Conservation (phyloP, 208 protist genomes). For the Trypanosoma rangeli region DNA sequence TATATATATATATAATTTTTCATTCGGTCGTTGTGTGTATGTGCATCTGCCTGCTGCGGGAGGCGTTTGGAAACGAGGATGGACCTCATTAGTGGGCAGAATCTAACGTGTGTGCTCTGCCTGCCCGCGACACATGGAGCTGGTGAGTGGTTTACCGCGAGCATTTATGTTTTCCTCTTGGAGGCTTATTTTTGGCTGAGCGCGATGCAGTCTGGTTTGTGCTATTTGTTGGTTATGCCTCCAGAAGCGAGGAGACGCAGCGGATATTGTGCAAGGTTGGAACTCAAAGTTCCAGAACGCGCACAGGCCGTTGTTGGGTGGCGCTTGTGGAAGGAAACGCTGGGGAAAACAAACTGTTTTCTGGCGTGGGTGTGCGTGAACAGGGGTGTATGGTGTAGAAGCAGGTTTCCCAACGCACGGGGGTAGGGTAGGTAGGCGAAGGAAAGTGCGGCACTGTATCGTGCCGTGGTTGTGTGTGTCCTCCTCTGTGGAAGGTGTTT, state of each 20-base stretch:
- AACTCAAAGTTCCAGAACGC: neutral
- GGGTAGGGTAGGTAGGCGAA: neutral
- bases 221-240: neutral
- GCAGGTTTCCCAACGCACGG: neutral
- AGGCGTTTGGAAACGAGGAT: too few species aligned
- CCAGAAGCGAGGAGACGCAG: neutral
- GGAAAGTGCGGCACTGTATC: neutral
- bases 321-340: neutral
- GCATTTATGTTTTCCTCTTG: too few species aligned
- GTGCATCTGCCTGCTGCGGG: too few species aligned
- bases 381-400: neutral
- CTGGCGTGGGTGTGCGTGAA: neutral
- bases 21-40: neutral
- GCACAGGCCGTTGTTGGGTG: too few species aligned
- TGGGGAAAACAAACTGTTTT: neutral
- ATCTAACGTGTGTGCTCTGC: too few species aligned
- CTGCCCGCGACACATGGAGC: neutral
- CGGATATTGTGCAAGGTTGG: too few species aligned
- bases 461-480: neutral
- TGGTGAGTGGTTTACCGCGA: neutral
- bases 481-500: neutral
- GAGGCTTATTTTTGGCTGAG: neutral
- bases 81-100: too few species aligned
- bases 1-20: neutral
- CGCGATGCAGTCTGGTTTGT: neutral